Conservation (phyloP, 371 early-diverging fungal genomes). For the Lichtheimia hyalospora region DNA sequence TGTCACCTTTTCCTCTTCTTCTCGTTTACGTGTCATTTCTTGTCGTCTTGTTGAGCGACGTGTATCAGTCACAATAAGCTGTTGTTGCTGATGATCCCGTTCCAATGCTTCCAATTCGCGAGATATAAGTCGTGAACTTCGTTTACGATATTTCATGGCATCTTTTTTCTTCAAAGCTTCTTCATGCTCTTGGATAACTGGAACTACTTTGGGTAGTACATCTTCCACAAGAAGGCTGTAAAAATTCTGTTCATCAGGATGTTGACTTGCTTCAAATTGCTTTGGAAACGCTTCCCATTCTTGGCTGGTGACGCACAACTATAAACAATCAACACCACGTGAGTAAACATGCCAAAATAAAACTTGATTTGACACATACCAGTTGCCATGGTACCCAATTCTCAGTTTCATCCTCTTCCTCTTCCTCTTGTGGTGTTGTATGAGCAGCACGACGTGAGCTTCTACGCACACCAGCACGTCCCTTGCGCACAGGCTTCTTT, state of each 20-base stretch:
- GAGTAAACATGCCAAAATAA: neutral
- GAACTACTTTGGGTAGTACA: conserved; percentile 59
- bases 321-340: neutral
- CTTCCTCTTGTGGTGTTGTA: conserved; percentile 24
- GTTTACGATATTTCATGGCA: conserved; percentile 60
- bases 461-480: conserved; percentile 16
- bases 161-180: conserved; percentile 50
- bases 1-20: conserved; percentile 32
- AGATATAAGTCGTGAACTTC: conserved; percentile 67
- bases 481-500: conserved; percentile 12
- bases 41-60: conserved; percentile 34
- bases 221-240: conserved; percentile 53
- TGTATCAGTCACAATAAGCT: neutral
- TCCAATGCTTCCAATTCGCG: conserved; percentile 55
- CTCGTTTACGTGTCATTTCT: conserved; percentile 31
- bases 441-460: conserved; percentile 23
- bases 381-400: conserved; percentile 47
- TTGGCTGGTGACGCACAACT: conserved; percentile 53
- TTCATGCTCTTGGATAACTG: conserved; percentile 57
- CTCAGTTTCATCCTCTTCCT: conserved; percentile 28
- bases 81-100: conserved; percentile 27
- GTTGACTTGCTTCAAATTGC: conserved; percentile 50
- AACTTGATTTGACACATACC: conserved; percentile 23
- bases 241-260: conserved; percentile 59
- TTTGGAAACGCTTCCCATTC: conserved; percentile 68